These are phyloP conservation scores for Sarocladium brachiariae DNA, from an alignment of 2,329 filamentous ascomycete genomes.

Conservation along the genomic window DNA sequence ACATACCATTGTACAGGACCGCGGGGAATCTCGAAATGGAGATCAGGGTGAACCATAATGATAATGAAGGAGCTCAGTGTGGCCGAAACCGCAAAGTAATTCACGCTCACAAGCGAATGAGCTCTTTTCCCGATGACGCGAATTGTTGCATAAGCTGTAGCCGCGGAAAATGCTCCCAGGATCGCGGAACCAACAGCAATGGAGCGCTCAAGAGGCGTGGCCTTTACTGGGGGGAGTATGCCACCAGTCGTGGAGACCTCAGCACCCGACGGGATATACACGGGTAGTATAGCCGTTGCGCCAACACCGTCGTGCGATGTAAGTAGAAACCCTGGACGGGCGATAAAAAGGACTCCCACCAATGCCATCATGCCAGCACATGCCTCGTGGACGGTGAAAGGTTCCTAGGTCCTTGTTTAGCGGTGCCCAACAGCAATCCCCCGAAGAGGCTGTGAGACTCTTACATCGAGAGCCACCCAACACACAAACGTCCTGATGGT, in stretches of 20 bases:
- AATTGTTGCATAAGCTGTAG: conserved; percentile 65
- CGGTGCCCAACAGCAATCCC: no score
- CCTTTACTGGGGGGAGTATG: conserved; percentile 23
- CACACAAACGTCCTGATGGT: conserved; percentile 60
- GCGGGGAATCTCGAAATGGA: conserved; percentile 30
- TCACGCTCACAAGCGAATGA: conserved; percentile 70
- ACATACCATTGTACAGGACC: conserved; percentile 20
- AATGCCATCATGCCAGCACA: conserved; percentile 63
- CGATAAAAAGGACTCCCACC: conserved; percentile 67
- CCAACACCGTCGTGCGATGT: conserved; percentile 14
- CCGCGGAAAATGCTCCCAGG: conserved; percentile 62
- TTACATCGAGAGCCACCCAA: conserved; percentile 40
- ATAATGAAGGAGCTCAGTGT: conserved; percentile 57
- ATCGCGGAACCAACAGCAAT: conserved; percentile 59
- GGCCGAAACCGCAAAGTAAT: conserved; percentile 66
- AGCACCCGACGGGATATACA: background rate
- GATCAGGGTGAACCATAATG: conserved; percentile 40
- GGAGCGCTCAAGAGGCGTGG: conserved; percentile 54
- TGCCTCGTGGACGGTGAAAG: conserved; percentile 65
- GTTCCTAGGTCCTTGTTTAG: no score
- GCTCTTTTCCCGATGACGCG: conserved; percentile 67
- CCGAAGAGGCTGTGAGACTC: background rate
- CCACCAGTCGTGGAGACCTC: conserved; percentile 10
- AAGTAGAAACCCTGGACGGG: conserved; percentile 58
- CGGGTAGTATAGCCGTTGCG: no score